A percentile compares a stretch with the other conserved stretches of the same genome.
These are phyloP conservation scores for Arbutus unedo DNA, from an alignment of 148 eudicot species.

Conservation along the genomic window DNA sequence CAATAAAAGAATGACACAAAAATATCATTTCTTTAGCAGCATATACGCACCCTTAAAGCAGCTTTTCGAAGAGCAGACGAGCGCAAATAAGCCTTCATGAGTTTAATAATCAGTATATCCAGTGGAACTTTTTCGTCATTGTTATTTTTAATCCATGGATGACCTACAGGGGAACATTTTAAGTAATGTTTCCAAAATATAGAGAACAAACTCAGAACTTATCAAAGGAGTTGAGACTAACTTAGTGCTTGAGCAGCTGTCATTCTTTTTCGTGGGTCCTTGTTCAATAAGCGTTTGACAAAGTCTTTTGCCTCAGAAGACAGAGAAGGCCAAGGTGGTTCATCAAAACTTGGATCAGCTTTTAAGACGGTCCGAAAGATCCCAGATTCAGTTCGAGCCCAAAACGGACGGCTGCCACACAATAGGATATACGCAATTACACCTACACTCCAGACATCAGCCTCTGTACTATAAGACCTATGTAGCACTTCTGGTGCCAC, in stretches of 20 bases:
- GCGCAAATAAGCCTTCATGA: constrained; percentile 72
- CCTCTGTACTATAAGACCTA: constrained; percentile 86
- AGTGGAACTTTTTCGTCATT: constrained; percentile 58
- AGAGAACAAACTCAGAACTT: neutral
- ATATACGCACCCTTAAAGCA: constrained; percentile 68
- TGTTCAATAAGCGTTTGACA: constrained; percentile 75
- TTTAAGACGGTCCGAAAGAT: constrained; percentile 84
- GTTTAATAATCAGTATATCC: constrained; percentile 69
- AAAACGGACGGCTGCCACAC: constrained; percentile 96
- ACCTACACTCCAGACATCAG: constrained; percentile 97
- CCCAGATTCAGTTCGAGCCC: constrained; percentile 99
- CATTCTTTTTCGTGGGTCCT: constrained; percentile 94
- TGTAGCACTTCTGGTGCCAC: constrained; percentile 99
- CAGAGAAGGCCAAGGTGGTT: constrained; percentile 88
- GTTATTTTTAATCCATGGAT: constrained; percentile 74
- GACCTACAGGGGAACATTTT: constrained; percentile 50
- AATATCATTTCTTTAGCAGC: constrained; percentile 6
- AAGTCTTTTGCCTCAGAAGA: constrained; percentile 87
- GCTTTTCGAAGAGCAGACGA: constrained; percentile 93
- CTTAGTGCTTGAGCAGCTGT: constrained; percentile 91
- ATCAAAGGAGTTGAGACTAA: constrained; percentile 37
- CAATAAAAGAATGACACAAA: neutral
- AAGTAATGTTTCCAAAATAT: neutral
- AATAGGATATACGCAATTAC: constrained; percentile 87
- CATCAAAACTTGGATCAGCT: constrained; percentile 89